phyloP scores from a whole-genome alignment of 352 stramenopile species.

The Pythium myriotylum region DNA sequence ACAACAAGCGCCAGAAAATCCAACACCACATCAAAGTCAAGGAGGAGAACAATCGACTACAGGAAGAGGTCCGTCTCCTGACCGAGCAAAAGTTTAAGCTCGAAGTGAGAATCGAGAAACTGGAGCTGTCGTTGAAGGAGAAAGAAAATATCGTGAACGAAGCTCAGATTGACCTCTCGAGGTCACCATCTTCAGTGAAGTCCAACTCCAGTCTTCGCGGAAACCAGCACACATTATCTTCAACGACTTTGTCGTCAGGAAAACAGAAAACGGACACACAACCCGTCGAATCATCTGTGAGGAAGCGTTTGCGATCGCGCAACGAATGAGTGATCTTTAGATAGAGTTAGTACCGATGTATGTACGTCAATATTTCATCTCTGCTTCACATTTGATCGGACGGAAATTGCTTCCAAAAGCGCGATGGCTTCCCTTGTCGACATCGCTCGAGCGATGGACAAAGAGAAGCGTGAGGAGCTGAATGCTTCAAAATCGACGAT shows the following conservation, averaged over 20 bases:
- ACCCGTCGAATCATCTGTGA: conserved; percentile 9
- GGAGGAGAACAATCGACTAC: conserved; percentile 79
- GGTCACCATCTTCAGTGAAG: conserved; percentile 16
- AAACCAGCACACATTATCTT: conserved; percentile 2
- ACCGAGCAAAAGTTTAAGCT: conserved; percentile 70
- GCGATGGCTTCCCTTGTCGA: conserved; percentile 36
- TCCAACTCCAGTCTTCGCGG: conserved; percentile 12
- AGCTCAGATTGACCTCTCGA: conserved; percentile 2
- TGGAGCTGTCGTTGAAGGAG: conserved; percentile 57
- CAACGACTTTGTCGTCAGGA: background rate
- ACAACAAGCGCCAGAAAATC: conserved; percentile 84
- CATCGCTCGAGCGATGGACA: conserved; percentile 53
- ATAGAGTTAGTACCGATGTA: conserved; percentile 15
- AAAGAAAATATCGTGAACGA: conserved; percentile 68
- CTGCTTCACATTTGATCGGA: background rate
- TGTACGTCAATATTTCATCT: background rate
- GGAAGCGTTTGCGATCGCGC: conserved; percentile 25
- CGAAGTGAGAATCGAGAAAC: conserved; percentile 45
- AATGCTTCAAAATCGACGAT: conserved; percentile 18
- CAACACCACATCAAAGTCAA: conserved; percentile 84
- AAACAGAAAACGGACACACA: background rate
- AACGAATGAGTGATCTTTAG: conserved; percentile 21
- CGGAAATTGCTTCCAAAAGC: too few species aligned
- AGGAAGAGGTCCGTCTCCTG: conserved; percentile 66
- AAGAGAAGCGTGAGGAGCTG: conserved; percentile 9